Base-by-base conservation (phyloP, 2,329 filamentous ascomycete genomes). In the Xylaria hypoxylon region DNA sequence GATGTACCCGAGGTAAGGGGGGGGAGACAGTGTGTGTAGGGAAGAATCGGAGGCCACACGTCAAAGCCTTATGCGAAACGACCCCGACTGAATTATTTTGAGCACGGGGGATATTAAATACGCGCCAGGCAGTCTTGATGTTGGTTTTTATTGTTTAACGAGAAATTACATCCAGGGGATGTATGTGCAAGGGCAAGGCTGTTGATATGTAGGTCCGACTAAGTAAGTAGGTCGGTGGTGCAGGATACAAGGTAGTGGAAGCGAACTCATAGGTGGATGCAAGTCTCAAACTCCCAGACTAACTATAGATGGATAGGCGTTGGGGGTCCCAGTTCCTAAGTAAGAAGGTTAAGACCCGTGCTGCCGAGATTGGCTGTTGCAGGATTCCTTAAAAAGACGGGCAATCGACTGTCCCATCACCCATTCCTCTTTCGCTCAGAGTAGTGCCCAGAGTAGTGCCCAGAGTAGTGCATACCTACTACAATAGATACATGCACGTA, bases 111-210 rank as follows among this genome's bases (percentile, higher is more conserved):
- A 58, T 24, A 31, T n/a, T 48, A 15, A 15, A 11, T 50, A 55
- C 31, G 26, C 26, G 26, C 28, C 17, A 28, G 28, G 31, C 45
- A 50, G 44, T 40, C 44, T 26, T 42, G 38, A 62, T 7, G 59
- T 17, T 35, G 31, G 28, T 35, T 42, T 42, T 40, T 40, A 15
- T 26, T 38, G 40, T 60, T 42, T 26, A 53, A 58, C 45, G 22
- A 59, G 65, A 61, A 64, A 64, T 59, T 64, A 33, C 47, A 10
- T 62, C 48, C 51, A 65, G 52, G 57, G 51, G 57, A 42, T 22
- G 19, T 13, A 40, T 5, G n/a, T 26, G 35, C 17, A 31, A 52
- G n/a, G 40, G 35, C 24, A 61, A 57, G 60, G 65, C 61, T 64
- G 61, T 48, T 60, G 45, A 15, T 44, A 47, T 31, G 42, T 61